phyloP scores from a whole-genome alignment of 352 stramenopile genomes.

The Pythium aphanidermatum region DNA sequence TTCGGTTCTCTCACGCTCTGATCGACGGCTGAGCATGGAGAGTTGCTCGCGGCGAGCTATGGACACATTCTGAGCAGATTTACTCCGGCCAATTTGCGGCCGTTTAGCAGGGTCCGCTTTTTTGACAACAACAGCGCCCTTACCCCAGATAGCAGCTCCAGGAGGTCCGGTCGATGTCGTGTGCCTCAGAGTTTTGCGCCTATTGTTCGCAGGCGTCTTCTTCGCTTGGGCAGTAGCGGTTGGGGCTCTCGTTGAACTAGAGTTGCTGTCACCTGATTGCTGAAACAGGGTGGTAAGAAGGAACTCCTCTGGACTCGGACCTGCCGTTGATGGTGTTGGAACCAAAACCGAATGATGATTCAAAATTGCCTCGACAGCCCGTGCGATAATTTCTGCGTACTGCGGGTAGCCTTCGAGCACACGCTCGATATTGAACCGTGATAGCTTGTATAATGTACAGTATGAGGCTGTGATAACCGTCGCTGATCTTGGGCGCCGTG shows the following conservation, averaged over 20 bases:
- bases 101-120: slow-evolving; percentile 2
- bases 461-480: slow-evolving; percentile 53
- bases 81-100: slow-evolving; percentile 29
- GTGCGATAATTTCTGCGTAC: slow-evolving; percentile 38
- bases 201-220: not conserved
- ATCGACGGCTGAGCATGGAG: slow-evolving; percentile 17
- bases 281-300: slow-evolving; percentile 53
- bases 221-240: not conserved
- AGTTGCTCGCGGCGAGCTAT: slow-evolving; percentile 22
- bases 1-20: slow-evolving; percentile 18
- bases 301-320: slow-evolving; percentile 28
- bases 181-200: too few species aligned
- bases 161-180: too few species aligned
- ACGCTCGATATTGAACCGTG: slow-evolving; percentile 54
- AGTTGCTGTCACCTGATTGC: slow-evolving; percentile 16
- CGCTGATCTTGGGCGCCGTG: slow-evolving; percentile 44
- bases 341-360: slow-evolving; percentile 24
- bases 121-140: too few species aligned
- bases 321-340: not conserved
- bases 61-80: slow-evolving; percentile 35
- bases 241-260: not conserved
- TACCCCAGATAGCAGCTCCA: too few species aligned
- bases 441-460: slow-evolving; percentile 59
- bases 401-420: slow-evolving; percentile 51
- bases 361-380: slow-evolving; percentile 40